Evolutionary conservation across 495 filamentous ascomycete genomes (phyloP).

Genomic region (Tuber borchii): DNA sequence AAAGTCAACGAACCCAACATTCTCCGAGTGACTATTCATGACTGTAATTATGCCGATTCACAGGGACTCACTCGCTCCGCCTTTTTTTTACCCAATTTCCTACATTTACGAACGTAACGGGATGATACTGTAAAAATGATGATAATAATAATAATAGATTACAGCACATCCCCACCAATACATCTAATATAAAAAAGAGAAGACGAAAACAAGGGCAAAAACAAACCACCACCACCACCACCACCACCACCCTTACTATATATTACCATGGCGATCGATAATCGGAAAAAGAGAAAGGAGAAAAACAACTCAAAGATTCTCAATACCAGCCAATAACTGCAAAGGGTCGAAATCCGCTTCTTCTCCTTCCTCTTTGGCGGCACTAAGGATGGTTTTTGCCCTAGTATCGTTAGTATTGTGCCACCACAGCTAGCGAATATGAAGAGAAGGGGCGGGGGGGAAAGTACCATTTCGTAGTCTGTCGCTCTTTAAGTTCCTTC

Average conservation of each 20-base stretch:
- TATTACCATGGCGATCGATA: neutral
- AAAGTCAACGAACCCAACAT: neutral
- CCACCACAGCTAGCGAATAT: constrained; percentile 42
- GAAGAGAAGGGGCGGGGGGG: neutral
- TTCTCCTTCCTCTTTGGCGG: constrained; percentile 8
- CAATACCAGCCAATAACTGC: constrained; percentile 48
- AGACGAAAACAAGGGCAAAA: neutral
- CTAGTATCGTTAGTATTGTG: constrained; percentile 46
- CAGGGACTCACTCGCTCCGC: neutral
- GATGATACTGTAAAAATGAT: neutral
- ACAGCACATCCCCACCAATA: neutral
- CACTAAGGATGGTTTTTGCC: constrained; percentile 33
- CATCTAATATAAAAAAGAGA: neutral
- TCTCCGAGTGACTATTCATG: neutral
- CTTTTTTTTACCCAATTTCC: no score
- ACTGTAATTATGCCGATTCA: neutral
- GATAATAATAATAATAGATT: constrained; percentile 1
- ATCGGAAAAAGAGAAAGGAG: neutral
- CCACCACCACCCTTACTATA: neutral
- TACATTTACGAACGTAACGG: no score
- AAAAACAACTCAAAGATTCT: constrained; percentile 30
- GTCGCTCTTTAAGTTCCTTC: constrained; percentile 58
- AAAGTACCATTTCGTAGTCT: constrained; percentile 41
- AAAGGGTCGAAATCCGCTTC: constrained; percentile 44
- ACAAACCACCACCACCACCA: neutral